phyloP scores from a whole-genome alignment of 75 land plant species.

The Adiantum capillusveneris region DNA sequence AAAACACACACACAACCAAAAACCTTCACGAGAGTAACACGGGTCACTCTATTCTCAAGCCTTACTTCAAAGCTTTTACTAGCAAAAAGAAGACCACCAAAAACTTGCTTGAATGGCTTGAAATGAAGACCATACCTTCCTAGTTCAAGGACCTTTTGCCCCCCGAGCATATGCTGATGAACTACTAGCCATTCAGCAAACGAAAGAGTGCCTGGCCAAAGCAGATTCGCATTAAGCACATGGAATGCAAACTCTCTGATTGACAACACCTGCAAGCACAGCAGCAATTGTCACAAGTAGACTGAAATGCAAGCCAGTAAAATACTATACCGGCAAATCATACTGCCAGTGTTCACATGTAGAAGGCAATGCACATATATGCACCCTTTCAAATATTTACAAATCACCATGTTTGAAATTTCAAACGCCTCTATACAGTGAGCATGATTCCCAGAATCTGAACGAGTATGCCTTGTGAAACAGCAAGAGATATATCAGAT shows the following conservation, averaged over 20 bases:
- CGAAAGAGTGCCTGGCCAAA: conserved; percentile 89
- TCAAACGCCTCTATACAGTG: too few relatives aligned
- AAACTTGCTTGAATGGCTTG: too few relatives aligned
- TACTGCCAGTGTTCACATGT: background rate
- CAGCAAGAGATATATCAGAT: background rate
- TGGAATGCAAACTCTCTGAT: conserved; percentile 91
- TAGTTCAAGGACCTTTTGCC: conserved; percentile 58
- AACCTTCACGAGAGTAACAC: too few relatives aligned
- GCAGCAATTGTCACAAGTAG: background rate
- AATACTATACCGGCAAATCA: background rate
- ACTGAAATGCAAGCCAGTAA: background rate
- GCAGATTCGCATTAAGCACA: conserved; percentile 85
- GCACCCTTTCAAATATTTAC: background rate
- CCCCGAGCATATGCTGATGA: conserved; percentile 38
- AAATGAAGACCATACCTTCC: conserved; percentile 71
- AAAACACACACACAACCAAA: too few relatives aligned
- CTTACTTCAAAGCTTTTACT: too few relatives aligned
- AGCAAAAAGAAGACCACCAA: too few relatives aligned
- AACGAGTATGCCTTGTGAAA: too few relatives aligned
- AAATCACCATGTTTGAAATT: background rate
- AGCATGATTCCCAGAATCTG: too few relatives aligned
- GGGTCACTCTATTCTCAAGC: too few relatives aligned
- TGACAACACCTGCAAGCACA: conserved; percentile 41
- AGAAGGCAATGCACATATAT: background rate
- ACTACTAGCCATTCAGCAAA: conserved; percentile 85